phyloP scores from a whole-genome alignment of 1,284 basidiomycete species.

The Cutaneotrichosporon spelunceum region DNA sequence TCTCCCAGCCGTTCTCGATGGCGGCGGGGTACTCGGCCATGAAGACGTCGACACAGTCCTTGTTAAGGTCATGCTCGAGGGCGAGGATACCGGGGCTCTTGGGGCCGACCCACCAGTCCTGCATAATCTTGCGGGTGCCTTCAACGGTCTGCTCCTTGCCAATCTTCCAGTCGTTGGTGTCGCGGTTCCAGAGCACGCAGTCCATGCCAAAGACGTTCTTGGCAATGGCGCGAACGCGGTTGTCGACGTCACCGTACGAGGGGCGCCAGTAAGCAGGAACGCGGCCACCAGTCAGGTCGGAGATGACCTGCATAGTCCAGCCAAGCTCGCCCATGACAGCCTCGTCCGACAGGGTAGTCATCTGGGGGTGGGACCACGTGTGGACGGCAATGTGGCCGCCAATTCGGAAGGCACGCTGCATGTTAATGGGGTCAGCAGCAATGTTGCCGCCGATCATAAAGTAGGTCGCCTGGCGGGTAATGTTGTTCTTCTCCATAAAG shows the following conservation, averaged over 20 bases:
- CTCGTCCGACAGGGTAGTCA: conserved; percentile 57
- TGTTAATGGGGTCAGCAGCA: conserved; percentile 26
- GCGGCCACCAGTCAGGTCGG: conserved; percentile 47
- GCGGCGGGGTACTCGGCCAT: conserved; percentile 34
- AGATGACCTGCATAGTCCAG: conserved; percentile 52
- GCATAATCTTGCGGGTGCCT: conserved; percentile 27
- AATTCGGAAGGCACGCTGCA: conserved; percentile 30
- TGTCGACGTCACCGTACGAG: conserved; percentile 54
- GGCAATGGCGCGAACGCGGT: conserved; percentile 57
- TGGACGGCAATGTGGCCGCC: conserved; percentile 53
- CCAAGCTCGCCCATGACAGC: conserved; percentile 58
- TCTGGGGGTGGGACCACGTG: conserved; percentile 56
- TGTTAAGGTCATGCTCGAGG: conserved; percentile 45
- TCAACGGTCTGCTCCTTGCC: conserved; percentile 36
- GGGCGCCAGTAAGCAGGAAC: conserved; percentile 51
- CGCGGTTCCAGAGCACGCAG: conserved; percentile 49
- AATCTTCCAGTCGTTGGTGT: conserved; percentile 51
- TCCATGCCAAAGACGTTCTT: conserved; percentile 50
- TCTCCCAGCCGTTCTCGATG: conserved; percentile 40
- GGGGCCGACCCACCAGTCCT: conserved; percentile 31
- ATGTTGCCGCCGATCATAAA: conserved; percentile 43
- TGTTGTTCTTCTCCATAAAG: conserved; percentile 55
- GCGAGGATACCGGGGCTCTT: conserved; percentile 40
- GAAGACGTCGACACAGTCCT: conserved; percentile 40
- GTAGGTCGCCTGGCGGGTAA: conserved; percentile 56